Conservation (phyloP, 2,329 filamentous ascomycete genomes). For the Blastomyces emzantsi region DNA sequence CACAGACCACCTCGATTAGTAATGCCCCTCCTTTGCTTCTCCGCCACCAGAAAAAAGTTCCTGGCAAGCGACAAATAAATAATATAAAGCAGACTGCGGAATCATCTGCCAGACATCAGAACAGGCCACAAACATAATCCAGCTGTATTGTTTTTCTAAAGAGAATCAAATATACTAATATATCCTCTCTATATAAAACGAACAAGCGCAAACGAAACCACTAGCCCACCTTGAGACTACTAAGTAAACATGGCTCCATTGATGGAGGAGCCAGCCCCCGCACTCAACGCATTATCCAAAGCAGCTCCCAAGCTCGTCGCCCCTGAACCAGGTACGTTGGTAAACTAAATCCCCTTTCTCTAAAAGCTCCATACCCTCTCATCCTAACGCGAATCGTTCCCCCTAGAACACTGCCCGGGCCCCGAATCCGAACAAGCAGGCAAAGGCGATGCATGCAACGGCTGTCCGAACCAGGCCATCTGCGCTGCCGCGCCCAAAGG, state of each 20-base stretch:
- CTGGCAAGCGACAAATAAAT: no score
- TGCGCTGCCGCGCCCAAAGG: constrained; percentile 92
- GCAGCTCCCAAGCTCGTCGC: constrained; percentile 77
- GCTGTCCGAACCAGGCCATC: constrained; percentile 91
- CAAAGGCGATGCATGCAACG: constrained; percentile 72
- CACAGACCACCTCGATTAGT: neutral
- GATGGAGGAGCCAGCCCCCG: constrained; percentile 62
- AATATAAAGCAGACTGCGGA: no score
- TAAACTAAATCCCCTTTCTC: no score
- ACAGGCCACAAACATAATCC: neutral
- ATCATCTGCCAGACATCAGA: neutral
- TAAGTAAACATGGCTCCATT: constrained; percentile 63
- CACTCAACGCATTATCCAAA: constrained; percentile 67
- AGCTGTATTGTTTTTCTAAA: neutral
- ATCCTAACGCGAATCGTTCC: constrained; percentile 3
- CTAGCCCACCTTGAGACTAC: neutral
- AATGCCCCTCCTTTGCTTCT: neutral
- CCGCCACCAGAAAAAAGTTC: neutral
- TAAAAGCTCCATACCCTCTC: neutral
- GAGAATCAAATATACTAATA: neutral
- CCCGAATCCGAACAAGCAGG: constrained; percentile 51
- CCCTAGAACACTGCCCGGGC: constrained; percentile 78
- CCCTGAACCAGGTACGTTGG: constrained; percentile 62
- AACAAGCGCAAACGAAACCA: neutral
- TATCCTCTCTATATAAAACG: neutral